Evolutionary conservation across 768 basidiomycete genomes (phyloP), one percentile per base, ranked within the genome.

Genomic region (Leccinum imitatum): DNA sequence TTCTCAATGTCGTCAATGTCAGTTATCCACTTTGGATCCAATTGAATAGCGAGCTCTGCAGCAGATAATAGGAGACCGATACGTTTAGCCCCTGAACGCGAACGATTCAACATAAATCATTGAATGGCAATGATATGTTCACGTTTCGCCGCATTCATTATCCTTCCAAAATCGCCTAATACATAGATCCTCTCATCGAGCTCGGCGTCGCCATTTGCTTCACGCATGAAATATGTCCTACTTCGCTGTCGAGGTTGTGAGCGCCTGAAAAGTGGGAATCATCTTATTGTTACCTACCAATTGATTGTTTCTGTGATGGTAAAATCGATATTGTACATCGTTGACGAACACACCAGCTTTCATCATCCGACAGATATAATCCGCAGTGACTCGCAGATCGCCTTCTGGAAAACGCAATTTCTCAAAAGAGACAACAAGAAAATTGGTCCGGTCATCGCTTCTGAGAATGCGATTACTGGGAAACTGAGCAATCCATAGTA

Each of bases 301-400:
- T 62, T 89, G 87, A 60, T 85, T 88, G 66, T 88, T 87, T 46
- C 87, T 87, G 59, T 89, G 87, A 58, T 84, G 84, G 59, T 87
- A 88, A 67, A 88, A 89, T 2, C 87, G 82, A 68, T 87, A 87
- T 62, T 87, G 83, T 0, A 79, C 69, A 1, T 76, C 78, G 61
- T 89, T 87, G 64, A 87, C 64, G 64, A 80, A 81, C 1, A 89
- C 59, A 0, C 87, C 87, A 0, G 75, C 73, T 59, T 79, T 80
- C 70, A 87, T 76, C 60, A 88, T 67, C 33, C 84, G 77, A 19
- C 73, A 65, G 48, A 87, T 81, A 63, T 89, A 89, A 13, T 87
- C 85, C 50, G 78, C 71, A 6, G 78, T 79, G 25, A 75, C 78
- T 31, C 75, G 77, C 27, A 83, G 73, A 6, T 79, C 78, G 17